These are phyloP conservation scores for Beauveria sp. DNA, from an alignment of 2,329 filamentous ascomycete species.

Conservation along the genomic window DNA sequence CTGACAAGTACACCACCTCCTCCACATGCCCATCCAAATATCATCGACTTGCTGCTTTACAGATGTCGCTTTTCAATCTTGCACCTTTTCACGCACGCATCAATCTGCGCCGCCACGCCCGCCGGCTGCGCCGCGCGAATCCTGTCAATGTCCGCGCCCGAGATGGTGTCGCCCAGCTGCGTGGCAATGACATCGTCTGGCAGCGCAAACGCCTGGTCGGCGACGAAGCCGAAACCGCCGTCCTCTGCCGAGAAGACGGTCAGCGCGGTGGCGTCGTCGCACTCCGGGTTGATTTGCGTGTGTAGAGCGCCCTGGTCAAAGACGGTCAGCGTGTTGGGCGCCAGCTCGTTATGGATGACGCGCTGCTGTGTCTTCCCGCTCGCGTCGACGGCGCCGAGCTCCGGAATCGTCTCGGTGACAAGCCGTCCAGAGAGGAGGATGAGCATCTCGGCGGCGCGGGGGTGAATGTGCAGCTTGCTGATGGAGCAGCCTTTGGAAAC, in stretches of 20 bases:
- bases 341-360: constrained; percentile 35
- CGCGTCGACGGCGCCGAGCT: constrained; percentile 39
- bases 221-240: constrained; percentile 42
- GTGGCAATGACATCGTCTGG: constrained; percentile 37
- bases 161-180: constrained; percentile 37
- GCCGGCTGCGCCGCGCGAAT: constrained; percentile 25
- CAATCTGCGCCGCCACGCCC: background rate
- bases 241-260: constrained; percentile 43
- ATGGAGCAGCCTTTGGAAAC: constrained; percentile 38
- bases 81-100: constrained; percentile 2
- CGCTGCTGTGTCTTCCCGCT: constrained; percentile 30
- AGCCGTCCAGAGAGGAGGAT: constrained; percentile 41
- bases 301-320: constrained; percentile 49
- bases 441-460: constrained; percentile 45
- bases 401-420: constrained; percentile 44
- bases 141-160: constrained; percentile 37
- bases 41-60: background rate
- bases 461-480: constrained; percentile 50
- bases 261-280: constrained; percentile 41
- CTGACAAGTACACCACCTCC: too few species aligned
- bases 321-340: constrained; percentile 40
- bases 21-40: background rate
- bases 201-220: constrained; percentile 43
- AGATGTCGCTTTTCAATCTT: constrained; percentile 1
- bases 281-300: constrained; percentile 49